Base-by-base conservation (phyloP, 202 grass and related monocot genomes). In the Setaria italica region DNA sequence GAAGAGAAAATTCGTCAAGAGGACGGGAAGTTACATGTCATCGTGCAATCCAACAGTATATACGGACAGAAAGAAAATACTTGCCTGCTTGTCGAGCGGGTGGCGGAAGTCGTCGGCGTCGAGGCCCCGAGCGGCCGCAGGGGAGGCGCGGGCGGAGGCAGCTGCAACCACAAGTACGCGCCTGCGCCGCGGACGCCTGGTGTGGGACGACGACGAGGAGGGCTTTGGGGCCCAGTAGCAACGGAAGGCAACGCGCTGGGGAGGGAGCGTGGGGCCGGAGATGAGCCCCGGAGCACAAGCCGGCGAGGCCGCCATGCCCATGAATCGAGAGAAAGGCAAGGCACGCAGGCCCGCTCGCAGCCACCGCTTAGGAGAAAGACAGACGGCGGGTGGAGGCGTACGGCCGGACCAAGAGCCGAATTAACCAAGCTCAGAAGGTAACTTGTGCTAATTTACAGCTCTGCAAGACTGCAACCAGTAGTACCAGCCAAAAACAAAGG, bases 81-180 rank as follows among this genome's bases (percentile, higher is more conserved):
- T 78, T 21, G 62, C 84, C 60, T 90, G 74, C 86, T 98, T 98
- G 86, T 98, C 95, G 21, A 95, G 95, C 7, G 95, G 95, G 72
- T 98, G 95, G 78, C 91, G 90, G 82, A 98, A 87, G 84, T 95
- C 95, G 70, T 98, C 95, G 9, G 95, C 95, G 33, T 98, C 90
- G 75, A 98, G 88, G 64, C 91, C 82, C 51, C 79, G 85, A 55
- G 86, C 63, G 62, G 67, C 74, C 37, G 73, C 60, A 25, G 77
- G 63, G 7, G 79, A 70, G 42, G 80, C 81, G 19, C 80, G 82
- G 39, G 88, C 84, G 17, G 75, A 82, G 43, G 81, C 69, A 15
- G 54, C 80, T 13, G 80, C 55, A 15, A 60, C 42, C 15, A 12
- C 54, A 13, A 29, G 9, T 55, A 71, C 46, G 6, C 32, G 39